These are phyloP conservation scores for Trichoderma afroharzianum DNA, from an alignment of 2,329 filamentous ascomycete species.

Conservation along the genomic window DNA sequence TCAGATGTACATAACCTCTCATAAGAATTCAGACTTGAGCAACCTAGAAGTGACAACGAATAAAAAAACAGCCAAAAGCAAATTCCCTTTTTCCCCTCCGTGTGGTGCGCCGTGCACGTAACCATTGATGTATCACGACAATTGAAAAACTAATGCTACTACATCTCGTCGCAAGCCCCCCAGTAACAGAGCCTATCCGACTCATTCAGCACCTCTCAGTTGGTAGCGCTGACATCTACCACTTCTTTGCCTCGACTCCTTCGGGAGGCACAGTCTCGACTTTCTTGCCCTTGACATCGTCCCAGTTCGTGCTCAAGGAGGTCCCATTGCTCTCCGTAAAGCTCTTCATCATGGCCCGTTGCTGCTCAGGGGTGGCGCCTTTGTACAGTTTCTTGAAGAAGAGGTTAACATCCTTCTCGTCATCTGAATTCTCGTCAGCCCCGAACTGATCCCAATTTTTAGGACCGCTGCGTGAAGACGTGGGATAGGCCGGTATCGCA, in stretches of 20 bases:
- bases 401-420: slow-evolving; percentile 62
- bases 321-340: slow-evolving; percentile 94
- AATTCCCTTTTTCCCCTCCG: neutral
- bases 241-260: slow-evolving; percentile 73
- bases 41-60: neutral
- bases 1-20: neutral
- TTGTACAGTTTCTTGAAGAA: slow-evolving; percentile 94
- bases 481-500: slow-evolving; percentile 66
- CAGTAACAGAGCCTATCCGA: neutral
- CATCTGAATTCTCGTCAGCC: slow-evolving; percentile 44
- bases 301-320: slow-evolving; percentile 87
- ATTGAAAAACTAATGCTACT: neutral
- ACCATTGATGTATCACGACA: neutral
- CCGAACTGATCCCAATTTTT: slow-evolving; percentile 90
- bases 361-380: slow-evolving; percentile 70
- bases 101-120: neutral
- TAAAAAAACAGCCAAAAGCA: neutral
- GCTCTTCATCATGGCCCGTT: slow-evolving; percentile 96
- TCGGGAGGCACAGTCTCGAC: slow-evolving; percentile 74
- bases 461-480: slow-evolving; percentile 75
- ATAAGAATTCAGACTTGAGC: neutral
- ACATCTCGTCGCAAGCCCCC: neutral
- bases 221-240: slow-evolving; percentile 36
- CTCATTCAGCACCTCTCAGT: neutral
- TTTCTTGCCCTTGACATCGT: slow-evolving; percentile 67